Conservation (phyloP, 2,329 filamentous ascomycete species). For the Bertia moriformis region DNA sequence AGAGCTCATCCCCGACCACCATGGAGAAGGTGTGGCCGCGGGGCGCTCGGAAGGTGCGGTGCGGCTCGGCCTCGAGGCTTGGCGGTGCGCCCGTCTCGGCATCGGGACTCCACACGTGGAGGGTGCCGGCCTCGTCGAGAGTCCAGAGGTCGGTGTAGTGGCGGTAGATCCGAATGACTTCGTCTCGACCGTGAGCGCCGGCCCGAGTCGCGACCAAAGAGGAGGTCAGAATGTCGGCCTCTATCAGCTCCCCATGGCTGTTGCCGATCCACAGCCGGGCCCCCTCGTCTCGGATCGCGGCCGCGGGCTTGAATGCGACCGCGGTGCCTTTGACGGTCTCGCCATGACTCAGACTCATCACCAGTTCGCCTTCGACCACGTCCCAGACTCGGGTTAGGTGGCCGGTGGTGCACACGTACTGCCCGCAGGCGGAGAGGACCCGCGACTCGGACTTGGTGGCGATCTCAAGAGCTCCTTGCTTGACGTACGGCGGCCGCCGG, state of each 20-base stretch:
- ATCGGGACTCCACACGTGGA: slow-evolving; percentile 78
- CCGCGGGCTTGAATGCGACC: slow-evolving; percentile 71
- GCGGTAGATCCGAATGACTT: slow-evolving; percentile 73
- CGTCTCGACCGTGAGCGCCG: slow-evolving; percentile 61
- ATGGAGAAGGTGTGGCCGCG: slow-evolving; percentile 79
- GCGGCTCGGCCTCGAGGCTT: slow-evolving; percentile 57
- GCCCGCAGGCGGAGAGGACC: slow-evolving; percentile 74
- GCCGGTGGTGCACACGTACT: slow-evolving; percentile 74
- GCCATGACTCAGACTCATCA: slow-evolving; percentile 69
- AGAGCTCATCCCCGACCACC: slow-evolving; percentile 70
- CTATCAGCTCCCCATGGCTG: slow-evolving; percentile 73
- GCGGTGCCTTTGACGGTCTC: slow-evolving; percentile 74
- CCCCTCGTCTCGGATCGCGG: slow-evolving; percentile 67
- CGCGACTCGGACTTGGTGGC: slow-evolving; percentile 74
- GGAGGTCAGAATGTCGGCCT: slow-evolving; percentile 68
- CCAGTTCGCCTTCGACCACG: slow-evolving; percentile 62
- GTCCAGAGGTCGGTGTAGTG: slow-evolving; percentile 88
- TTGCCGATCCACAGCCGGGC: slow-evolving; percentile 78
- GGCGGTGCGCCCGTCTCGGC: slow-evolving; percentile 45
- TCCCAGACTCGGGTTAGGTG: slow-evolving; percentile 82
- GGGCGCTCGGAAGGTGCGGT: slow-evolving; percentile 61
- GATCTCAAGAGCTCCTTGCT: slow-evolving; percentile 61
- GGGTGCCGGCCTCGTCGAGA: slow-evolving; percentile 72
- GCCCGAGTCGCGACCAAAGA: slow-evolving; percentile 54
- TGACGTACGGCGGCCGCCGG: slow-evolving; percentile 64